Base-by-base conservation (phyloP, 2,329 filamentous ascomycete species). In the Lachnellula willkommii region DNA sequence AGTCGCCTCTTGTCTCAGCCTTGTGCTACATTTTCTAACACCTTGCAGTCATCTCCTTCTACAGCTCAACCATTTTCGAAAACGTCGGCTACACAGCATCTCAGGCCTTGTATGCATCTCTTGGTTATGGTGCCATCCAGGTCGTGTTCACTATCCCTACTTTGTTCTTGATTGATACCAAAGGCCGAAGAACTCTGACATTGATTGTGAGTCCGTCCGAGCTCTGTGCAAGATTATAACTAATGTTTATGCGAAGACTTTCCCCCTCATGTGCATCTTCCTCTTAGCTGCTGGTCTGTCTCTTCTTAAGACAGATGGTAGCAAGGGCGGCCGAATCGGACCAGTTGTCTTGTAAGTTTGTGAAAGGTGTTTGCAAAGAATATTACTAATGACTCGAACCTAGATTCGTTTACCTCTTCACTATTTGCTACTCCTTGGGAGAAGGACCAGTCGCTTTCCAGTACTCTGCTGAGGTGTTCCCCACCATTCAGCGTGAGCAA, bases 81-180 rank as follows among this genome's bases (percentile, higher is more conserved):
- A 70, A 82, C 0, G 79, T 79, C 3, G 74, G 79, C 1, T 80
- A 84, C 54, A 70, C 69, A 9, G 72, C 77, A 26, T 73, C 78
- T 4, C 68, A 70, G 5, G 82, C 84, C 1, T 74, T 88, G 2
- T 71, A 77, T 5, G 82, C 81, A 0, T 85, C 82, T 0, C 77
- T 87, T 57, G 84, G 84, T 0, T 85, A 82, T 50, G 84, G 84
- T 2, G 72, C 84, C 50, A 78, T 87, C 65, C 87, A 87, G 66
- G 87, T 80, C 72, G 67, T 87, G 37, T 85, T 85, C 59, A 82
- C 83, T 1, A 73, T 85, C 12, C 82, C 82, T 0, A 83, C 82
- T 3, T 72, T 87, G 47, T 84, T 81, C 66, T 86, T 83, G 5
- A 88, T 88, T 60, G 85, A 89, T 65, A 85, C 79, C 0, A 87